Evolutionary conservation across 2,329 filamentous ascomycete genomes (phyloP), one percentile per base, ranked within the genome.

Genomic region (Meredithiella fracta): DNA sequence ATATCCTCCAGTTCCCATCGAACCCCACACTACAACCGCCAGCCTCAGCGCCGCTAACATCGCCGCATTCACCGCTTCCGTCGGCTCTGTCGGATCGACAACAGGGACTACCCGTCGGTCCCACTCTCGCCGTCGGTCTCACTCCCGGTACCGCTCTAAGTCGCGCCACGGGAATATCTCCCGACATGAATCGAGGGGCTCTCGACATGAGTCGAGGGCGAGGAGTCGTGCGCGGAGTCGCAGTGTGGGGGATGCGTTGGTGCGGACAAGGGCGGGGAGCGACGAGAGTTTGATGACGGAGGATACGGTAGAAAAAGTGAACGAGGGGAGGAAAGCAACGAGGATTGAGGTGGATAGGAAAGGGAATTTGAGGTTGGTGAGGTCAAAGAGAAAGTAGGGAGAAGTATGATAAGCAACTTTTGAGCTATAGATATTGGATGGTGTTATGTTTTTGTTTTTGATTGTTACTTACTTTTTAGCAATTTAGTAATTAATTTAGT

Each of bases 311-410:
- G 77, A 81, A 67, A 72, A 69, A 63, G 67, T 78, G 53, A 72
- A 76, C 61, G 74, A 76, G 63, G 70, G 72, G 51, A 70, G 70
- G 64, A 76, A 72, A 66, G 78, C 78, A 55, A 73, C 85, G 60
- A 75, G 84, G 63, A 80, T 95, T 64, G 85, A 88, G 71, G 88
- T 85, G 75, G 88, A 96, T 72, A 84, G 84, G 75, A 92, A 86
- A 89, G 89, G 90, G 94, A 92, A 83, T 85, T 82, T 92, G 80
- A 80, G 82, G 74, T 82, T 90, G 72, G 86, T 85, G 73, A 78
- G 86, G 69, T 85, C 85, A 65, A 80, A 82, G 72, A 31, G 47
- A 23, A 57, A 47, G 49, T 49, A 17, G 38, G 20, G 31, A 9
- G 7, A 20, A n/a, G n/a, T 15, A 37, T 14, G 14, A 15, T 29